phyloP scores from a whole-genome alignment of 345 rosid species.

The Eucalyptus globulus region DNA sequence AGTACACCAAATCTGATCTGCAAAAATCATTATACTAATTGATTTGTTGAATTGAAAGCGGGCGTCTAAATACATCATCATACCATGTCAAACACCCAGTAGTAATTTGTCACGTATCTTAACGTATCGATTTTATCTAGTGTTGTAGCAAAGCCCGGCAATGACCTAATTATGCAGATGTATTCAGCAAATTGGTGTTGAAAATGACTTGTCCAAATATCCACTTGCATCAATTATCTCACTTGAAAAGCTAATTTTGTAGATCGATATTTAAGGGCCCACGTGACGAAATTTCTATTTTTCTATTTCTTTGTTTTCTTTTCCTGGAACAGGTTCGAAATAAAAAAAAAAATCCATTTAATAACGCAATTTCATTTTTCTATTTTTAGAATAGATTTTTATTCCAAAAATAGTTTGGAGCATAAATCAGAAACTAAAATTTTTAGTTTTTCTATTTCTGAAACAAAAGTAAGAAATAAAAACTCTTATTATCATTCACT shows the following conservation, averaged over 20 bases:
- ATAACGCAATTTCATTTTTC: accelerated
- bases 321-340: accelerated
- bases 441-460: too few relatives aligned
- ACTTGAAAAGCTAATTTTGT: neutral
- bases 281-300: accelerated
- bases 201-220: neutral
- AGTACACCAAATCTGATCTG: neutral
- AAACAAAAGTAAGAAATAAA: too few relatives aligned
- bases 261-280: neutral
- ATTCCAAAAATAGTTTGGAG: too few relatives aligned
- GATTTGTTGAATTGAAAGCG: neutral
- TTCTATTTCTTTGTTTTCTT: too few relatives aligned
- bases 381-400: accelerated
- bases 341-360: too few relatives aligned
- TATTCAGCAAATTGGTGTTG: neutral
- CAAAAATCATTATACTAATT: neutral
- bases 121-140: neutral
- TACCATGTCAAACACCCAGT: neutral
- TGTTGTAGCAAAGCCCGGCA: neutral
- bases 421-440: accelerated
- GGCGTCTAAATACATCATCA: neutral
- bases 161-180: neutral
- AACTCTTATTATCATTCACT: too few relatives aligned
- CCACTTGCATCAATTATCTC: neutral
- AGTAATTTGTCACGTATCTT: neutral